Evolutionary conservation across 1,284 basidiomycete species (phyloP), one percentile per base, ranked within the genome.

Genomic region (Hypsizygus ulmarius): DNA sequence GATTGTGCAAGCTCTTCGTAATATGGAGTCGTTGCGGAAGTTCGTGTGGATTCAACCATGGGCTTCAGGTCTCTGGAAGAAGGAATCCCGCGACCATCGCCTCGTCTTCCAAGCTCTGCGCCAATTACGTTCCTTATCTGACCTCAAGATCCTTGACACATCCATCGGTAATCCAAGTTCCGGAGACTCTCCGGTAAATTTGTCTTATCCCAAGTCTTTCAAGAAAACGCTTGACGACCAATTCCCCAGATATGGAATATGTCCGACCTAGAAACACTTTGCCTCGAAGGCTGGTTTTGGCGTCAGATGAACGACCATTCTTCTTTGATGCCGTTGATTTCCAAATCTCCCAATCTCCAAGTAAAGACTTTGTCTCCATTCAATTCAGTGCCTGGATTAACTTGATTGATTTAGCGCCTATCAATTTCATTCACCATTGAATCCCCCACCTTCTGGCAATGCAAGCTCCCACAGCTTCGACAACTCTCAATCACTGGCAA

Each of bases 1-100:
- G 15, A 46, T 46, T 12, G 37, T 27, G 28, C 9, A 21, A 1
- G 44, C 44, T 21, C 25, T 45, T 4, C 16, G 34, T 19, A 45
- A 45, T 30, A 30, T 45, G 44, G 18, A 27, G 14, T 21, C 28
- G 12, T 18, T 39, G 21, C 19, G 38, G 10, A 45, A 39, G 28
- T 38, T 45, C 11, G 37, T 39, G 6, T 45, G 36, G 44, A 21
- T 45, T 11, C 36, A 39, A 19, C 44, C 36, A 10, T 39, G 44
- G 43, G 36, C 35, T 30, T 37, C 28, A 10, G 37, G 28, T 6
- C 19, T 4, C 15, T 45, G 42, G 42, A 15, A 15, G n/a, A 18
- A n/a, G 39, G 25, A 27, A n/a, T 41, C 39, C 6, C 9, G 16
- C 3, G 28, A 41, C 16, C 14, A 41, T 41, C 5, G 14, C 21